phyloP scores from a whole-genome alignment of 2,329 filamentous ascomycete genomes.

The Diaporthe batatas region DNA sequence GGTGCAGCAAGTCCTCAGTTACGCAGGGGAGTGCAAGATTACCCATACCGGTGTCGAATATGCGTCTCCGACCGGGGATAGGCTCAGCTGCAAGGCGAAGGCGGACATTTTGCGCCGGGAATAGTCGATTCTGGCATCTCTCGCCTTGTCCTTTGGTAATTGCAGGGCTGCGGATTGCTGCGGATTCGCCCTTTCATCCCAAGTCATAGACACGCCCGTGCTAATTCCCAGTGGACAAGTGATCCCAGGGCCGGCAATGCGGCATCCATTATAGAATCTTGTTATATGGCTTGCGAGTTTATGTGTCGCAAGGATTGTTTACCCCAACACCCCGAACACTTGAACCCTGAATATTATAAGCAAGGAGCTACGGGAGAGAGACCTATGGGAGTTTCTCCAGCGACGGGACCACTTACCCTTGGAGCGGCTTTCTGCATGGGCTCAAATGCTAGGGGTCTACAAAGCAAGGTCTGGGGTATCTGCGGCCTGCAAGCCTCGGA shows the following conservation, averaged over 20 bases:
- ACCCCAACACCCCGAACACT: conserved; percentile 8
- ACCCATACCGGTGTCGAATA: too few species aligned
- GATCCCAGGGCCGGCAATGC: conserved; percentile 12
- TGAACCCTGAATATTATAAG: not conserved
- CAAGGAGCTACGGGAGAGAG: not conserved
- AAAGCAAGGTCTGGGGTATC: conserved; percentile 25
- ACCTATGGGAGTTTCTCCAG: not conserved
- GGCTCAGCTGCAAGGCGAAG: not conserved
- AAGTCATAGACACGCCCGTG: not conserved
- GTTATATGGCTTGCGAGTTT: not conserved
- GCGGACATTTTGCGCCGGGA: not conserved
- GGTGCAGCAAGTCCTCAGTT: too few species aligned
- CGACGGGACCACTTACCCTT: conserved; percentile 14
- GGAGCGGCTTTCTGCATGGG: not conserved
- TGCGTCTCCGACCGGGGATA: not conserved
- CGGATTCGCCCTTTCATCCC: not conserved
- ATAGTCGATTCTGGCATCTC: not conserved
- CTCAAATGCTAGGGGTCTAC: not conserved
- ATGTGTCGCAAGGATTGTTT: conserved; percentile 2
- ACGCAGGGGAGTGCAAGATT: too few species aligned
- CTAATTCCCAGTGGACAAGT: not conserved
- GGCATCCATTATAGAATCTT: conserved; percentile 5
- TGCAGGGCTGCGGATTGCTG: conserved; percentile 2
- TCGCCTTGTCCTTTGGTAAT: not conserved
- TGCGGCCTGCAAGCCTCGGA: conserved; percentile 20